Conservation (phyloP, 2,329 filamentous ascomycete genomes). For the Neurospora sp. region DNA sequence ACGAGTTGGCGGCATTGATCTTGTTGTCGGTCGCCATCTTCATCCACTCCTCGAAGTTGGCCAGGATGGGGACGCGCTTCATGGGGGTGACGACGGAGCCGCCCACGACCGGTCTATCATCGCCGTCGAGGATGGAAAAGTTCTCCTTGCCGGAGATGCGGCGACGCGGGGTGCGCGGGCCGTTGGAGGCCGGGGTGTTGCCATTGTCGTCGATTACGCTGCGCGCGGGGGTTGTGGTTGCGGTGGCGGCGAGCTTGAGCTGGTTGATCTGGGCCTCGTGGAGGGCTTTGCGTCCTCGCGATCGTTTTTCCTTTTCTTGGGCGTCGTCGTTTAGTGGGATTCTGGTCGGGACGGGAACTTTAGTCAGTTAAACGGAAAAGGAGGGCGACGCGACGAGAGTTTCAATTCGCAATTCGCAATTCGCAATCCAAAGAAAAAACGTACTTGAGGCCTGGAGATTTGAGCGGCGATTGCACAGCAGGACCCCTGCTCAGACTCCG, state of each 20-base stretch:
- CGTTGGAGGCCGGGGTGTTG: constrained; percentile 42
- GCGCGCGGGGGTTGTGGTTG: constrained; percentile 55
- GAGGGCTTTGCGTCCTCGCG: constrained; percentile 78
- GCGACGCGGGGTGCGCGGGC: constrained; percentile 43
- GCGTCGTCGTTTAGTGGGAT: constrained; percentile 95
- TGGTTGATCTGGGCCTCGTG: constrained; percentile 90
- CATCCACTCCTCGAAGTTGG: constrained; percentile 99
- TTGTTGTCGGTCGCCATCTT: constrained; percentile 99
- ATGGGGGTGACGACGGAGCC: constrained; percentile 81
- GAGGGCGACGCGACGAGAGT: background rate
- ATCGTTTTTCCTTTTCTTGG: constrained; percentile 78
- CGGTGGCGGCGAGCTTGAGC: constrained; percentile 66
- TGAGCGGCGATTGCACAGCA: constrained; percentile 45
- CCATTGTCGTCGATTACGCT: constrained; percentile 50
- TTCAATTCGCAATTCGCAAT: background rate
- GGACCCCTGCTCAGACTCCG: constrained; percentile 36
- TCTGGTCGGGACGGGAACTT: constrained; percentile 33
- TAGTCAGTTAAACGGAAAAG: background rate
- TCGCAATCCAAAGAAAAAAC: constrained; percentile 17
- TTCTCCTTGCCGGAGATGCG: constrained; percentile 28
- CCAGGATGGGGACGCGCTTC: constrained; percentile 90
- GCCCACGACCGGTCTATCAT: constrained; percentile 55
- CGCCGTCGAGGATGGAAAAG: constrained; percentile 30
- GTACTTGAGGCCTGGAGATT: constrained; percentile 45
- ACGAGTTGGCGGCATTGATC: constrained; percentile 96